A percentile compares a stretch with the other conserved stretches of the same genome.
These are phyloP conservation scores for Cordyceps tenuipes DNA, from an alignment of 2,329 filamentous ascomycete species.

Conservation along the genomic window DNA sequence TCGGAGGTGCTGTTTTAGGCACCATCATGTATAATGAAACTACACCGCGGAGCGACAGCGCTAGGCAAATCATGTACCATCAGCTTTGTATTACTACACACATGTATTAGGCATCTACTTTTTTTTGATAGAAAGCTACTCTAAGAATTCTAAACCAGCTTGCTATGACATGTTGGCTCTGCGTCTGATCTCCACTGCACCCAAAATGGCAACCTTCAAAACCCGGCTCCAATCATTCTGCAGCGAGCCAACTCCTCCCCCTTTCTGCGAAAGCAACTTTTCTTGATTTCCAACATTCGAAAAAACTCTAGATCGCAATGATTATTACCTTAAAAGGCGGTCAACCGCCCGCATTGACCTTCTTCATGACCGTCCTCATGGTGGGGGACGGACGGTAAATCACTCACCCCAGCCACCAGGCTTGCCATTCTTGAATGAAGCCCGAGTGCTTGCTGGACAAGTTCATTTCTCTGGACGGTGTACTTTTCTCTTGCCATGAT, in stretches of 20 bases:
- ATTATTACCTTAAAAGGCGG: neutral
- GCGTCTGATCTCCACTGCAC: neutral
- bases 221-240: neutral
- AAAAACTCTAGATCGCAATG: neutral
- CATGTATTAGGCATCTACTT: neutral
- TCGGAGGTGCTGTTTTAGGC: constrained; percentile 1
- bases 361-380: neutral
- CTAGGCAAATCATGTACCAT: no score
- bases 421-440: neutral
- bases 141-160: neutral
- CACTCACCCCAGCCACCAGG: constrained; percentile 13
- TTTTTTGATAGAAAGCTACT: neutral
- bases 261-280: neutral
- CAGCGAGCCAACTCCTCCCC: neutral
- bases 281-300: neutral
- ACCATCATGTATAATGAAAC: neutral
- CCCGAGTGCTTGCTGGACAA: neutral
- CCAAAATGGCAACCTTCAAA: neutral
- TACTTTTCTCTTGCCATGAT: neutral
- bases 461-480: neutral
- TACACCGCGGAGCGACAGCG: no score
- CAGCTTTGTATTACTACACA: no score
- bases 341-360: neutral
- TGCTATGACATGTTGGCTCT: neutral
- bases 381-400: constrained; percentile 9